phyloP scores from a whole-genome alignment of 2,329 filamentous ascomycete species.

The Pseudogymnoascus sp. region DNA sequence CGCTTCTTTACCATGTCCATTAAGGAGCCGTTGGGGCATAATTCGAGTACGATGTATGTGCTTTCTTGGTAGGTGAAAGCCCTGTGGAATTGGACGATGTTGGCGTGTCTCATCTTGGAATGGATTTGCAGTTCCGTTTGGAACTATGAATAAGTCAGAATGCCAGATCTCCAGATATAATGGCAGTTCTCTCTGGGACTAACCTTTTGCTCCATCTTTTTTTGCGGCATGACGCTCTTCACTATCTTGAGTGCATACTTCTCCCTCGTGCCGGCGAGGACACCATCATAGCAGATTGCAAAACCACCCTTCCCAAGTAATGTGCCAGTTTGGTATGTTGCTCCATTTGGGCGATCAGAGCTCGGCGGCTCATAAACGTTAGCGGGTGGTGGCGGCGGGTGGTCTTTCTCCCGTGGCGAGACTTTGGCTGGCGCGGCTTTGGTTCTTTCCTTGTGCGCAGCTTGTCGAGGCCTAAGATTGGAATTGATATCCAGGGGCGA shows the following conservation, averaged over 20 bases:
- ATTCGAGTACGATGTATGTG: conserved; percentile 88
- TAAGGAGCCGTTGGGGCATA: conserved; percentile 90
- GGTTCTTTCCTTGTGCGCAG: conserved; percentile 39
- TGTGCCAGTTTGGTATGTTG: conserved; percentile 65
- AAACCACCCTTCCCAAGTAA: conserved; percentile 76
- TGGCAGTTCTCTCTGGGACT: conserved; percentile 11
- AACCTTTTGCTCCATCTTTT: conserved; percentile 75
- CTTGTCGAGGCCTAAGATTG: conserved; percentile 40
- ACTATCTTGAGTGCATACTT: conserved; percentile 75
- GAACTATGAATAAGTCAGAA: conserved; percentile 39
- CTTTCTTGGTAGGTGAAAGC: conserved; percentile 84
- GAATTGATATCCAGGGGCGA: conserved; percentile 59
- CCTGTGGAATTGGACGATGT: conserved; percentile 91
- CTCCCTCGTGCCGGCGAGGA: conserved; percentile 57
- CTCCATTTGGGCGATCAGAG: conserved; percentile 59
- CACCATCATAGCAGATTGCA: conserved; percentile 70
- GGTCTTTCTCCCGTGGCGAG: conserved; percentile 48
- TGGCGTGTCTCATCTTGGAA: conserved; percentile 92
- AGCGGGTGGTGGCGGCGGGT: conserved; percentile 55
- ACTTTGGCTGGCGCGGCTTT: conserved; percentile 43
- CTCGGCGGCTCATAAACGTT: conserved; percentile 57
- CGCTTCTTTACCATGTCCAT: conserved; percentile 97
- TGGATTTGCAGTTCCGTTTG: conserved; percentile 91
- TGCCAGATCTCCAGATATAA: background rate
- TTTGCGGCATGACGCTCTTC: conserved; percentile 71